These are phyloP conservation scores for Pseudogymnoascus sp. DNA, from an alignment of 2,329 filamentous ascomycete species.

Conservation along the genomic window DNA sequence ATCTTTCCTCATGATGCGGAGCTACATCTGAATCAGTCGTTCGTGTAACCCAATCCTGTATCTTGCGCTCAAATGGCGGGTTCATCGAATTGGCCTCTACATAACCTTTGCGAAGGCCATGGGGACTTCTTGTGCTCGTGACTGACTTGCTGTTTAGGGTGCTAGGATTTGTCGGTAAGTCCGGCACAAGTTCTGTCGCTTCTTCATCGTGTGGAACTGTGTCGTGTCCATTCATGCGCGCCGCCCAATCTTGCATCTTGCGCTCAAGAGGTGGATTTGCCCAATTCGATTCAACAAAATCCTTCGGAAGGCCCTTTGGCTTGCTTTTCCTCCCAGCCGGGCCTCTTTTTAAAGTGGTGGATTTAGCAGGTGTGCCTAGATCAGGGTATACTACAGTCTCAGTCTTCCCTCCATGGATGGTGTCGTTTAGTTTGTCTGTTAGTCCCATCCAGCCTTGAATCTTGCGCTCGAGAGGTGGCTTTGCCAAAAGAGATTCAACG, in stretches of 20 bases:
- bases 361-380: neutral
- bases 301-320: slow-evolving; percentile 41
- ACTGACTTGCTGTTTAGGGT: slow-evolving; percentile 2
- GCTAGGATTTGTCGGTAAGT: neutral
- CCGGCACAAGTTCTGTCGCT: neutral
- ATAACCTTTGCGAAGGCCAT: slow-evolving; percentile 39
- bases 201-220: neutral
- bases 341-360: neutral
- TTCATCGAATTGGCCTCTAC: slow-evolving; percentile 44
- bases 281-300: slow-evolving; percentile 46
- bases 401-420: neutral
- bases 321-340: neutral
- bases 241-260: slow-evolving; percentile 55
- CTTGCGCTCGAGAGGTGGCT: slow-evolving; percentile 49
- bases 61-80: slow-evolving; percentile 48
- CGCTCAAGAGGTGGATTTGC: slow-evolving; percentile 47
- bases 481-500: slow-evolving; percentile 31
- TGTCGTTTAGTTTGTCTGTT: slow-evolving; percentile 15
- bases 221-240: slow-evolving; percentile 13
- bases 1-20: neutral
- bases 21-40: neutral
- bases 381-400: neutral
- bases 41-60: slow-evolving; percentile 49
- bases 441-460: slow-evolving; percentile 50
- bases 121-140: neutral